These are phyloP conservation scores for Scleroderma bovista DNA, from an alignment of 768 basidiomycete genomes.

Conservation along the genomic window DNA sequence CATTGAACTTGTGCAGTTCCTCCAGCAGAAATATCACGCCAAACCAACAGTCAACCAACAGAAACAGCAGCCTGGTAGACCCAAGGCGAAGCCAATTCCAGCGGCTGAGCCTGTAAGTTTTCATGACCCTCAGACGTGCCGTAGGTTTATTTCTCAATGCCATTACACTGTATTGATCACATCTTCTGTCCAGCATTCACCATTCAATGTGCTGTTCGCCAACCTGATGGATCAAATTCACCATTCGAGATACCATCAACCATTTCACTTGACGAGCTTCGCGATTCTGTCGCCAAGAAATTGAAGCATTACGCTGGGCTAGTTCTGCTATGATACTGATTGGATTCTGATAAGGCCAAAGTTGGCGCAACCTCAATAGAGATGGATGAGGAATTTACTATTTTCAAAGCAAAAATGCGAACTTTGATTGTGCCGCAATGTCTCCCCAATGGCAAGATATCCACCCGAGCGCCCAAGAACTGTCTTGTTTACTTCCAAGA, in stretches of 20 bases:
- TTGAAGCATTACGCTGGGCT: background rate
- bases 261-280: conserved; percentile 1
- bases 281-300: background rate
- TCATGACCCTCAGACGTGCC: conserved; percentile 11
- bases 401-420: background rate
- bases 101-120: background rate
- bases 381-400: background rate
- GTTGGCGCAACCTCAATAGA: background rate
- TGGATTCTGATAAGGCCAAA: conserved; percentile 1
- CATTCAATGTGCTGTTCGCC: background rate
- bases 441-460: background rate
- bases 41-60: too few relatives aligned
- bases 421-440: background rate
- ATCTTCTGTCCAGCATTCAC: background rate
- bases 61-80: too few relatives aligned
- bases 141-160: background rate
- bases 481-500: background rate
- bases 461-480: background rate
- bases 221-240: conserved; percentile 1
- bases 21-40: too few relatives aligned
- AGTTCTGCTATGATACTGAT: background rate
- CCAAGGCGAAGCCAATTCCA: background rate
- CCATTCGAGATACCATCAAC: conserved; percentile 1
- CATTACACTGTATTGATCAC: background rate
- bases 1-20: too few relatives aligned